Base-by-base conservation (phyloP, 2,329 filamentous ascomycete genomes). In the Penicillium sp. region DNA sequence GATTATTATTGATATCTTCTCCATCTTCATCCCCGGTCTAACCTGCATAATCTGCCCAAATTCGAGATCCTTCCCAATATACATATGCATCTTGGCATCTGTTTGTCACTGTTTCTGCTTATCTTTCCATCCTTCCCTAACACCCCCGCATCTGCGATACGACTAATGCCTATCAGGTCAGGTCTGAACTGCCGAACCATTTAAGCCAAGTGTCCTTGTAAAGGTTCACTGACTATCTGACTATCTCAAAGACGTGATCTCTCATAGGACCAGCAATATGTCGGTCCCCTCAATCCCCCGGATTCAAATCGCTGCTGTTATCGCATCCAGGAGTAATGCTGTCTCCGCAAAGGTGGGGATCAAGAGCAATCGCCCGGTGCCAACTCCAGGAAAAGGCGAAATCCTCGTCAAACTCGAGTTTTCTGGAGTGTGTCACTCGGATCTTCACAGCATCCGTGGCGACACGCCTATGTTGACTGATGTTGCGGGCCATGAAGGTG, bases 381-480 rank as follows among this genome's bases (percentile, higher is more conserved):
- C 78, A 19, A 61, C 62, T 6, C 78, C 78, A 0, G 63, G 63
- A 5, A 59, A 73, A 1, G 72, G 75, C 4, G 77, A 81, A 55
- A 58, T 81, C n/a, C 71, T 81, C 15, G 71, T 81, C 40, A 80
- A 80, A 57, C 68, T 80, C 10, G 78, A 81, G 59, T 80, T 69
- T 62, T 79, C 77, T 0, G 78, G 78, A 0, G 76, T 81, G 25
- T 81, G 78, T 51, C 78, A 81, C 66, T 80, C 78, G 1, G 79
- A 81, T 65, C 75, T 79, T 55, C 75, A 76, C 57, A 80, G 78
- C 58, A 74, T 80, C 6, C 72, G 73, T 12, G 75, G 75, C 8
- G 72, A 77, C 63, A 70, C 77, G 60, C 64, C 73, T 47, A 69
- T 80, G 78, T 64, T 68, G 66, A 80, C 77, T 7, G 71, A 79